Evolutionary conservation across 371 early-diverging fungal genomes (phyloP), one percentile per base, ranked within the genome.

Genomic region (Mortierella sp.): DNA sequence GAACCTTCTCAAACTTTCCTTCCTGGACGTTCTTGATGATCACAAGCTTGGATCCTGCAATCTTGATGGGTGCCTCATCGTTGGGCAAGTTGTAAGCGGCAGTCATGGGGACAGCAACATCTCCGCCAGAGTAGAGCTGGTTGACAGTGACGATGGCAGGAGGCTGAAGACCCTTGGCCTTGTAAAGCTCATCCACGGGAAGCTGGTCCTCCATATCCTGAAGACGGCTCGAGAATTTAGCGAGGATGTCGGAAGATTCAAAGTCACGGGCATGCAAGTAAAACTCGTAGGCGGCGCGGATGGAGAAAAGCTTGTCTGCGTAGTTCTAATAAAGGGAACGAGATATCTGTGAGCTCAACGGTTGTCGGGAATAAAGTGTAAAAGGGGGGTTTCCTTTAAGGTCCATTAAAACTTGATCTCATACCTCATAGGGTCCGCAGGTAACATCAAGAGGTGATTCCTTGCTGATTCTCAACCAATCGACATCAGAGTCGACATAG

Each of bases 71-170:
- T 9, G 88, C 90, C 87, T 95, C 94, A 64, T 95, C 94, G 70
- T 95, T 95, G 22, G 95, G 95, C 57, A 95, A 79, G 68, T 95
- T 95, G 81, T 93, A 95, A n/a, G 95, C 95, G 0, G 95, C 93
- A 0, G 93, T 93, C 86, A 88, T 84, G 66, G 93, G 91, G 65
- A 92, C 93, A 10, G 92, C 89, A 4, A 91, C 92, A 78, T 94
- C 95, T 60, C 95, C 94, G 33, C 90, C 91, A 63, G 88, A 84
- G 79, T 88, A 93, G 6, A 95, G 84, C 76, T 94, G 93, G 79
- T 95, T 93, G 67, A 94, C 94, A 16, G 94, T 94, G 50, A 92
- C 89, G 67, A 95, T 95, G 28, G 94, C 93, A 16, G 95, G 92
- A 43, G 92, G 88, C 0, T 87, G 86, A 50, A 95, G 77, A 10